phyloP scores from a whole-genome alignment of 108 stramenopile species.

The Seminavis robusta region DNA sequence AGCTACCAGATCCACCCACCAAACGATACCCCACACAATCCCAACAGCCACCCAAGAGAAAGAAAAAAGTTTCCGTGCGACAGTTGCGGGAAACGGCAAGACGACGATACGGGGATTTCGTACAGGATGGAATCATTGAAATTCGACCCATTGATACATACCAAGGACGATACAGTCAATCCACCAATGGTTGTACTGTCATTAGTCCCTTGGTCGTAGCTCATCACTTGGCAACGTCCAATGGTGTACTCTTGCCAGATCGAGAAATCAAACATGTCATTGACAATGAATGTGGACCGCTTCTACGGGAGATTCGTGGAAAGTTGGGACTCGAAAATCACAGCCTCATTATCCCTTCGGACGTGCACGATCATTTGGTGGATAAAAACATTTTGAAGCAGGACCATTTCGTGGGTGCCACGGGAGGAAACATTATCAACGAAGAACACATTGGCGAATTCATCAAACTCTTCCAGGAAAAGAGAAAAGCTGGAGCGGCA shows the following conservation, averaged over 20 bases:
- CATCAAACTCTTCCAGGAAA: constrained; percentile 29
- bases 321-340: constrained; percentile 67
- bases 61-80: constrained; percentile 19
- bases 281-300: constrained; percentile 60
- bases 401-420: constrained; percentile 80
- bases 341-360: constrained; percentile 86
- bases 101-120: constrained; percentile 27
- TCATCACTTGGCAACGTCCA: constrained; percentile 33
- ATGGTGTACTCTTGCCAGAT: constrained; percentile 51
- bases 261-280: constrained; percentile 61
- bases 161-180: constrained; percentile 69
- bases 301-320: constrained; percentile 56
- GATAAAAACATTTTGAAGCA: constrained; percentile 76
- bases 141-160: constrained; percentile 64
- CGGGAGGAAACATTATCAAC: constrained; percentile 79
- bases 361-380: constrained; percentile 89
- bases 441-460: constrained; percentile 51
- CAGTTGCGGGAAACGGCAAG: constrained; percentile 16
- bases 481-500: constrained; percentile 57
- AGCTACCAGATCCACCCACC: neutral
- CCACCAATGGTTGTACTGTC: constrained; percentile 88
- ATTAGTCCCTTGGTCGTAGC: constrained; percentile 82
- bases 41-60: no score
- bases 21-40: neutral
- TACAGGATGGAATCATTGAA: constrained; percentile 45